A percentile compares a stretch with the other conserved stretches of the same genome.
These are phyloP conservation scores for Russula sp. DNA, from an alignment of 768 basidiomycete species.

Conservation along the genomic window DNA sequence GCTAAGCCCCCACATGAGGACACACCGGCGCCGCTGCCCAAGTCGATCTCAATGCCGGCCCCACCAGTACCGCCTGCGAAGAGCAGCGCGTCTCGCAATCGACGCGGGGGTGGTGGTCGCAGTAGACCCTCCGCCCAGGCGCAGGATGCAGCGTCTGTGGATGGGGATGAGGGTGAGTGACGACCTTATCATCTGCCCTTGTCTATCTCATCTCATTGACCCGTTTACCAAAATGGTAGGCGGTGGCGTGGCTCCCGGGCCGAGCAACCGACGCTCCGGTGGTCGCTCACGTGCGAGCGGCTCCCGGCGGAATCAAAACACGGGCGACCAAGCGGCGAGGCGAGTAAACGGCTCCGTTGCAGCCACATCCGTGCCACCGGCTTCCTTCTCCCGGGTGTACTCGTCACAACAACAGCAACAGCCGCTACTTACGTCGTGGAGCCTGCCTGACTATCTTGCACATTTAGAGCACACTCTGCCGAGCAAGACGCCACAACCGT, in stretches of 20 bases:
- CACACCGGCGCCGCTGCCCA: constrained; percentile 29
- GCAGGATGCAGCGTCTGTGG: constrained; percentile 32
- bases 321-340: constrained; percentile 22
- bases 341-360: constrained; percentile 31
- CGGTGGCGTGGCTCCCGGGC: background rate
- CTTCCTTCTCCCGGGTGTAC: constrained; percentile 50
- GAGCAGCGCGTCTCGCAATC: constrained; percentile 24
- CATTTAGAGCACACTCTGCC: constrained; percentile 84
- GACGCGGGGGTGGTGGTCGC: constrained; percentile 25
- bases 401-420: constrained; percentile 59
- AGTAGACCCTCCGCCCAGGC: constrained; percentile 27
- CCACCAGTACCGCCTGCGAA: constrained; percentile 24
- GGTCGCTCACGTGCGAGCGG: constrained; percentile 36
- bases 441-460: constrained; percentile 85
- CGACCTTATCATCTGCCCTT: background rate
- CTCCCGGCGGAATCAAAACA: constrained; percentile 40
- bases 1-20: constrained; percentile 38
- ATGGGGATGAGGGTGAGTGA: constrained; percentile 58
- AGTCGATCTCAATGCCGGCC: constrained; percentile 21
- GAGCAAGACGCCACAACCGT: constrained; percentile 60
- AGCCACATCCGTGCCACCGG: constrained; percentile 31
- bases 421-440: constrained; percentile 78
- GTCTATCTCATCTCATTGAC: constrained; percentile 29
- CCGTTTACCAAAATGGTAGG: constrained; percentile 12
- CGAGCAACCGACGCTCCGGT: constrained; percentile 37